Evolutionary conservation across 495 filamentous ascomycete species (phyloP).

Genomic region (Eremomyces bilateralis): DNA sequence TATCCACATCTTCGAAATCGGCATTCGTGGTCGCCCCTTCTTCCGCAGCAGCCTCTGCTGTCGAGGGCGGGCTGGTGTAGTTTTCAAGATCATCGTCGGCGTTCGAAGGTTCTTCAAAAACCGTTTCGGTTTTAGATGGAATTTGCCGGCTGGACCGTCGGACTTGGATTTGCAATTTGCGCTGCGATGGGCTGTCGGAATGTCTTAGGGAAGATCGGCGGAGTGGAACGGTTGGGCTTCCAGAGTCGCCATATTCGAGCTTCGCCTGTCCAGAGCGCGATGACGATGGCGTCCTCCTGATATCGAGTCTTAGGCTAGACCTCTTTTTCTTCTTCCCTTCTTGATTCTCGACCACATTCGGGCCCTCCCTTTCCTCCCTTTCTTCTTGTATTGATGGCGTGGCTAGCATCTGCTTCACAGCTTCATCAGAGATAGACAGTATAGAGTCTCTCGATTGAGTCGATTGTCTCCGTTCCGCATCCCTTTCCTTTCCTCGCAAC

Average conservation of each 20-base stretch:
- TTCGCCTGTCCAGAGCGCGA: too few relatives aligned
- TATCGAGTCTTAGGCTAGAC: too few relatives aligned
- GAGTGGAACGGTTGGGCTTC: too few relatives aligned
- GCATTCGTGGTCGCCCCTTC: slow-evolving; percentile 3
- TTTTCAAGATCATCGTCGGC: slow-evolving; percentile 6
- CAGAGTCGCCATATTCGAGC: too few relatives aligned
- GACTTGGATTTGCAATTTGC: slow-evolving; percentile 5
- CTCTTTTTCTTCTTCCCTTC: too few relatives aligned
- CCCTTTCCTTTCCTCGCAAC: slow-evolving; percentile 7
- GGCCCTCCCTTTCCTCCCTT: too few relatives aligned
- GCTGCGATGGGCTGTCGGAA: slow-evolving; percentile 11
- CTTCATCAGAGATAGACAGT: not conserved
- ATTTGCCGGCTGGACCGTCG: slow-evolving; percentile 9
- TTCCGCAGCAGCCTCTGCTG: slow-evolving; percentile 8
- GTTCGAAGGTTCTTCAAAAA: slow-evolving; percentile 13
- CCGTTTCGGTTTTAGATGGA: slow-evolving; percentile 13
- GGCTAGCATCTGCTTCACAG: not conserved
- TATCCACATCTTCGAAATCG: slow-evolving; percentile 6
- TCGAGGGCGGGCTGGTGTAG: too few relatives aligned
- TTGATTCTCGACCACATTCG: too few relatives aligned
- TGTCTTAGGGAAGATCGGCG: slow-evolving; percentile 13
- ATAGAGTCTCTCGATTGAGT: slow-evolving; percentile 3
- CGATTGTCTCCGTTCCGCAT: slow-evolving; percentile 11
- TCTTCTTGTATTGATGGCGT: not conserved
- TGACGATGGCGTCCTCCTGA: too few relatives aligned